Base-by-base conservation (phyloP, 2,329 filamentous ascomycete genomes). In the Aspergillus alliaceus region DNA sequence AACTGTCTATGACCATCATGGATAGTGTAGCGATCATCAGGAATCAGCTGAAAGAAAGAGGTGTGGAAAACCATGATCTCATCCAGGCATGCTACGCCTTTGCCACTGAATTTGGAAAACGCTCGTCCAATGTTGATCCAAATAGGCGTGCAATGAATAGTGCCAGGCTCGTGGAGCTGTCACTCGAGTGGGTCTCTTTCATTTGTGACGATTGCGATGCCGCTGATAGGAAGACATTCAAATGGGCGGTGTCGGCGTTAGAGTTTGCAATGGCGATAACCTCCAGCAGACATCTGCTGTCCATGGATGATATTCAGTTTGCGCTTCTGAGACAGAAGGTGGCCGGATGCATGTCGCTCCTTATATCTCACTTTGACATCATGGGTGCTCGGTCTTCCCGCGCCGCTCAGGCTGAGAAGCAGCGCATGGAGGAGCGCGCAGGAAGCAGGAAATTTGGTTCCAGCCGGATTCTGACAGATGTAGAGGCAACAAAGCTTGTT, bases 211-310 rank as follows among this genome's bases (percentile, higher is more conserved):
- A 99, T 73, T 99, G 95, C 74, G 85, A 96, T 65, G 90, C 95
- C 9, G 91, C 91, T 4, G 95, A 99, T 74, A 86, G 93, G 65
- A 96, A 93, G 77, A 97, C 95, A 0, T 99, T 99, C 78, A 89
- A 93, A 63, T 99, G 95, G 95, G 92, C 95, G 7, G 96, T 99
- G 31, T 85, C 93, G 51, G 95, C 95, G 9, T 83, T 99, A 12
- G 95, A 99, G 71, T 96, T 98, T 72, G 91, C 93, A 53, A 98
- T 97, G 92, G 87, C 90, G 64, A 98, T 98, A 89, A 99, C 95
- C 0, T 86, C 91, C 52, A 95, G 95, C 11, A 88, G 93, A 58
- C 93, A 96, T 67, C 96, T 99, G 48, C 78, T 99, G n/a, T 90
- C 89, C 1, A 86, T 99, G 58, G 91, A 89, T 39, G 91, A 96